Evolutionary conservation across 2,329 filamentous ascomycete species (phyloP).

Genomic region (Akanthomyces uredinophilus): DNA sequence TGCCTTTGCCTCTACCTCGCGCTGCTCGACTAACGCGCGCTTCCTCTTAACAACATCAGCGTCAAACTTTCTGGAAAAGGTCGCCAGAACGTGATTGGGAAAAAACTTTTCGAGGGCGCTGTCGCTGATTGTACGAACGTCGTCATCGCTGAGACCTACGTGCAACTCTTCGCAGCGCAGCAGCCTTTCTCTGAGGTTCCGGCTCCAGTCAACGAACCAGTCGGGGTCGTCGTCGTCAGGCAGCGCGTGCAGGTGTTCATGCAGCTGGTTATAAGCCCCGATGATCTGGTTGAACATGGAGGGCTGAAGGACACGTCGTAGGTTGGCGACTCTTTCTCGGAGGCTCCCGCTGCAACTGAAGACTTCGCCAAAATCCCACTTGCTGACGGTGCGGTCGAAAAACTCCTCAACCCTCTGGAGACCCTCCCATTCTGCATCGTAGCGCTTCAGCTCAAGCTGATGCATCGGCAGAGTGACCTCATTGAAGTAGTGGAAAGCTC

Average conservation of each 20-base stretch:
- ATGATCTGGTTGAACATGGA: not conserved
- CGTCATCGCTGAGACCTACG: not conserved
- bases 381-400: not conserved
- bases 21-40: no score
- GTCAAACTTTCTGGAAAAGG: no score
- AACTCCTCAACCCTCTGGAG: not conserved
- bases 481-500: not conserved
- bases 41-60: no score
- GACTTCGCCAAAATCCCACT: not conserved
- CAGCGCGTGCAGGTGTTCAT: not conserved
- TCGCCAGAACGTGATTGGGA: not conserved
- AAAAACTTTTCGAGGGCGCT: not conserved
- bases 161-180: not conserved
- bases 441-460: not conserved
- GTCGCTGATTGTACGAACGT: not conserved
- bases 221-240: not conserved
- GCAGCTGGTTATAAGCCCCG: not conserved
- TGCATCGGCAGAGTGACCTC: not conserved
- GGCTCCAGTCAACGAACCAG: not conserved
- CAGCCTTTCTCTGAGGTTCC: not conserved
- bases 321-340: not conserved
- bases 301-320: not conserved
- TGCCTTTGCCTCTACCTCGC: no score
- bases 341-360: not conserved
- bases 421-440: not conserved